These are phyloP conservation scores for Miamiensis avidus DNA, from an alignment of 169 alveolate species.

Conservation along the genomic window DNA sequence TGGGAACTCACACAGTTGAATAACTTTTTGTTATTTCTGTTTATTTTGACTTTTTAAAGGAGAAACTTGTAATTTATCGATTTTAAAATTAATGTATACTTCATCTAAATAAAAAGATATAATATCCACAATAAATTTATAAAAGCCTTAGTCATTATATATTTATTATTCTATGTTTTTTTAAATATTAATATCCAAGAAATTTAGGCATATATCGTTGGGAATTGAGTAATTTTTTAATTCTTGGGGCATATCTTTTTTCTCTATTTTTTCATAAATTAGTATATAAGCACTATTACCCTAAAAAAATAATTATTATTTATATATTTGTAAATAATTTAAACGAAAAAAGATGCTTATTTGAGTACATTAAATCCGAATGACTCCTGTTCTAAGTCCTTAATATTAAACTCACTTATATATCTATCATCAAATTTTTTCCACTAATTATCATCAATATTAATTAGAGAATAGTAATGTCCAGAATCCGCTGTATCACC, in stretches of 20 bases:
- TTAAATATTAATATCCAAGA: neutral
- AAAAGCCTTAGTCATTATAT: neutral
- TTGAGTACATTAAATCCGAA: neutral
- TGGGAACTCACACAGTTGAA: too few relatives aligned
- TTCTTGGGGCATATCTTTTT: neutral
- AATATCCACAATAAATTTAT: neutral
- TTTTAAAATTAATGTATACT: too few relatives aligned
- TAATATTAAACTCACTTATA: too few relatives aligned
- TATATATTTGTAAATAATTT: too few relatives aligned
- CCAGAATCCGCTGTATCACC: neutral
- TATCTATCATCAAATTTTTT: neutral
- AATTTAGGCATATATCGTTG: too few relatives aligned
- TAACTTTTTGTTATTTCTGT: too few relatives aligned
- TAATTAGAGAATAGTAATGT: neutral
- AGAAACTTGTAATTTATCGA: too few relatives aligned
- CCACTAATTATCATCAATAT: neutral
- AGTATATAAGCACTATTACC: neutral
- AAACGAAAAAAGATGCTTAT: neutral
- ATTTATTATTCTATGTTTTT: neutral
- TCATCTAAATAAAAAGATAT: too few relatives aligned
- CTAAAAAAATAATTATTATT: too few relatives aligned
- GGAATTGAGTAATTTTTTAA: too few relatives aligned
- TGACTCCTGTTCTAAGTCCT: neutral
- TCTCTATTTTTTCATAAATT: neutral
- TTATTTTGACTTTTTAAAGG: too few relatives aligned